phyloP scores from a whole-genome alignment of 257 asterid species.

The Solanum piurae region DNA sequence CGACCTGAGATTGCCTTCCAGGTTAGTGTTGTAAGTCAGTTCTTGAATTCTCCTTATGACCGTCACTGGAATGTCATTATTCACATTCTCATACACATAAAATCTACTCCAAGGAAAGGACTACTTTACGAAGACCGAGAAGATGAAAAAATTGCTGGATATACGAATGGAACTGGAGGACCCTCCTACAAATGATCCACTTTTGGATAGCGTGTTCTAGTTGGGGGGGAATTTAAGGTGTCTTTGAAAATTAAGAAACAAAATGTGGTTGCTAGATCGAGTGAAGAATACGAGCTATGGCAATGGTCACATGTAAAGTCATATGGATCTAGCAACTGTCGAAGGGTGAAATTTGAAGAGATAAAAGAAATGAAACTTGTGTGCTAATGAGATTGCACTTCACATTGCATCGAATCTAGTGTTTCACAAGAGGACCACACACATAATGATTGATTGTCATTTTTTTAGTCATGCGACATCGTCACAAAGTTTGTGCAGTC shows the following conservation, averaged over 20 bases:
- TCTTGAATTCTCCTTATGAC: not conserved
- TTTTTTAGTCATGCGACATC: not conserved
- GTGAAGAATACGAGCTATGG: not conserved
- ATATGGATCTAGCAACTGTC: not conserved
- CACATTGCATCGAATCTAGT: not conserved
- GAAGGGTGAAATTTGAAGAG: not conserved
- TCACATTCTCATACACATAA: not conserved
- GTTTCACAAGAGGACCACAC: not conserved
- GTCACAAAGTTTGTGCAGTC: not conserved
- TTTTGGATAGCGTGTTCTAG: not conserved
- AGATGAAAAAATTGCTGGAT: not conserved
- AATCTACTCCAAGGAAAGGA: not conserved
- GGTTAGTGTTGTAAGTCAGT: not conserved
- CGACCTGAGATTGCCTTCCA: not conserved
- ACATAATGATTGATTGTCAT: not conserved
- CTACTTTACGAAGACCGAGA: not conserved
- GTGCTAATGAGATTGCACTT: not conserved
- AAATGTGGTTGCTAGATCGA: not conserved
- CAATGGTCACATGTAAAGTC: not conserved
- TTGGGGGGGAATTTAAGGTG: not conserved
- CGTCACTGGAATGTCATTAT: not conserved
- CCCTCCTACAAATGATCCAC: not conserved
- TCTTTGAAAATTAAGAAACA: not conserved
- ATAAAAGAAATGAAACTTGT: not conserved
- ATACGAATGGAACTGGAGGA: not conserved